Percentiles rank a stretch among this genome's conserved stretches.
Evolutionary conservation across 192 early-diverging fungal genomes (phyloP).

Genomic region (Chytriomyces sp.): DNA sequence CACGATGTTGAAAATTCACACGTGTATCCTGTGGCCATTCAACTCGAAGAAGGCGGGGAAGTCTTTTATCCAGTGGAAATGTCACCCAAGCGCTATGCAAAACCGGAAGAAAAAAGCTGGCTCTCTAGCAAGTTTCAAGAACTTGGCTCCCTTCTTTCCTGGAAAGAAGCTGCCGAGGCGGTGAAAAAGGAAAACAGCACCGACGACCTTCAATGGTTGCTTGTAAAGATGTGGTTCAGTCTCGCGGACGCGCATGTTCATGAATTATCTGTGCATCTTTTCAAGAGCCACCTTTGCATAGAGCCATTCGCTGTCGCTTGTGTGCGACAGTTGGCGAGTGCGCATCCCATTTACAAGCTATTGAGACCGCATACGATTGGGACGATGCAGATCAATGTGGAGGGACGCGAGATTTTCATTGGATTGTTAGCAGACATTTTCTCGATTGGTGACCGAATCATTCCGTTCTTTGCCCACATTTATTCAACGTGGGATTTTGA

Average conservation of each 20-base stretch:
- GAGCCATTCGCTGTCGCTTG: constrained; percentile 16
- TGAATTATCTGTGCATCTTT: neutral
- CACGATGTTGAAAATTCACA: constrained; percentile 1
- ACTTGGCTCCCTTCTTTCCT: neutral
- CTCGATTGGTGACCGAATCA: constrained; percentile 6
- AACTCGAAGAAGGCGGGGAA: constrained; percentile 15
- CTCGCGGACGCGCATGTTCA: constrained; percentile 13
- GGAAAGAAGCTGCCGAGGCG: neutral
- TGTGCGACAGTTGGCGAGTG: neutral
- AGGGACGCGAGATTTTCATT: constrained; percentile 18
- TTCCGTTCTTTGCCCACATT: constrained; percentile 10
- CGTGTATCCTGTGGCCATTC: constrained; percentile 19
- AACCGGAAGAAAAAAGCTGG: neutral
- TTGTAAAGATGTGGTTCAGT: constrained; percentile 1
- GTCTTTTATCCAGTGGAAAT: constrained; percentile 9
- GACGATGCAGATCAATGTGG: constrained; percentile 17
- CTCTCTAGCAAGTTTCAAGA: neutral
- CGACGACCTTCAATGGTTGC: neutral
- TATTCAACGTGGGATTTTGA: constrained; percentile 7
- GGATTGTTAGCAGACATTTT: neutral
- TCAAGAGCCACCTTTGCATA: constrained; percentile 3
- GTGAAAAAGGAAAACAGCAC: neutral
- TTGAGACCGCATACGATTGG: constrained; percentile 2
- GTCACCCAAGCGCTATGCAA: neutral
- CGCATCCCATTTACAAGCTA: constrained; percentile 20